Percentiles rank a stretch among this genome's conserved stretches.
Conservation (phyloP, 2,329 filamentous ascomycete genomes). For the Talaromyces pinophilus region DNA sequence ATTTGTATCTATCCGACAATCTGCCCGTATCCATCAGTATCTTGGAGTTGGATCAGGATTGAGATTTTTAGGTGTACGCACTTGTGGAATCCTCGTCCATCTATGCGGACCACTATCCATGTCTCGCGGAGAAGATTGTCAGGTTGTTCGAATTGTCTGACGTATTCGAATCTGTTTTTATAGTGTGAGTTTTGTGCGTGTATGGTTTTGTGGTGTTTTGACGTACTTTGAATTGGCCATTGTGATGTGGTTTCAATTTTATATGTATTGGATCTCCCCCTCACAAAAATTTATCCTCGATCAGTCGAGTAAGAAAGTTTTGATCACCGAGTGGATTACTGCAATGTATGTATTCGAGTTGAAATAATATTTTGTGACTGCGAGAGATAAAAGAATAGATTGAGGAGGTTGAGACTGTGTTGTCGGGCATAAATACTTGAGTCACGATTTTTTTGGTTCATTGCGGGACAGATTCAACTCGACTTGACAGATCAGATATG, state of each 20-base stretch:
- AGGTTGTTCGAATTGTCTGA: conserved; percentile 81
- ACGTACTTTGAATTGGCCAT: conserved; percentile 46
- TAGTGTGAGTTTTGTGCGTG: background rate
- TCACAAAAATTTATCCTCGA: background rate
- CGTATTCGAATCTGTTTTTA: conserved; percentile 79
- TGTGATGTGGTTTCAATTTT: background rate
- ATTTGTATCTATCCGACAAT: conserved; percentile 78
- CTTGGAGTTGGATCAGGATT: background rate
- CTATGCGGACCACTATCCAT: conserved; percentile 92
- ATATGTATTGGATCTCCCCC: conserved; percentile 14
- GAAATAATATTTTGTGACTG: background rate
- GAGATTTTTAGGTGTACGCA: conserved; percentile 43
- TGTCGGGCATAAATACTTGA: background rate
- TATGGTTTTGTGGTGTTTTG: background rate
- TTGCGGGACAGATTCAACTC: background rate
- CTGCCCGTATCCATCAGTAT: conserved; percentile 34
- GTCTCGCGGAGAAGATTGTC: conserved; percentile 84
- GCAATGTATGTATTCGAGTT: background rate
- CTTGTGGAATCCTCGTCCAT: conserved; percentile 95
- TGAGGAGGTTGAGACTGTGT: background rate
- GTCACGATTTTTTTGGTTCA: conserved; percentile 11
- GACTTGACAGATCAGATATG: background rate
- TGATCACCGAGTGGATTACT: background rate
- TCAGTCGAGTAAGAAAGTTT: background rate
- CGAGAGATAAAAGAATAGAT: background rate